These are phyloP conservation scores for Colletotrichum cordylinicola DNA, from an alignment of 2,329 filamentous ascomycete species.

Conservation along the genomic window DNA sequence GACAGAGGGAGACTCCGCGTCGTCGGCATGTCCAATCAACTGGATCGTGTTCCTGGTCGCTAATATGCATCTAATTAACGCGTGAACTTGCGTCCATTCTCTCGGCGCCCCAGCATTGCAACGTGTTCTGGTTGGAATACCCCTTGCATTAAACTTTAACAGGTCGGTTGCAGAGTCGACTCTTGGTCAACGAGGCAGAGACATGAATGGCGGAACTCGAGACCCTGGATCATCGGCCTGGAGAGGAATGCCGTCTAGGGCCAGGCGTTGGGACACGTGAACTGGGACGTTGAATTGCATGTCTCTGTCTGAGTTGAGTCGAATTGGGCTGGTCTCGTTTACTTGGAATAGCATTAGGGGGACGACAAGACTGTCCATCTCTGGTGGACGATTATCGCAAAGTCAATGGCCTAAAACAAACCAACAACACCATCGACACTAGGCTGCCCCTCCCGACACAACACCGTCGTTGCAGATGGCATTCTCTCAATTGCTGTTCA, in stretches of 20 bases:
- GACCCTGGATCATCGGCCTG: background rate
- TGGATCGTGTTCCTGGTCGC: background rate
- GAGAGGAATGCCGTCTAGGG: background rate
- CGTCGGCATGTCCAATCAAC: background rate
- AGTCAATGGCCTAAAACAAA: background rate
- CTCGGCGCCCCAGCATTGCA: background rate
- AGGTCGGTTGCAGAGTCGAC: background rate
- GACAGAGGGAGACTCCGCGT: background rate
- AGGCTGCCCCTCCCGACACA: background rate
- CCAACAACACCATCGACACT: background rate
- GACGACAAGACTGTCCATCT: background rate
- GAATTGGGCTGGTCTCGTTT: background rate
- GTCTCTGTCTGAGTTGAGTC: background rate
- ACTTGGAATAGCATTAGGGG: background rate
- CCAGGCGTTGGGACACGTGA: background rate
- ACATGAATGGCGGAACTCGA: background rate
- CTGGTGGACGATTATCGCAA: background rate
- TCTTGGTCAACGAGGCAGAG: background rate
- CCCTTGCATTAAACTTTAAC: background rate
- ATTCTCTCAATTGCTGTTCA: background rate
- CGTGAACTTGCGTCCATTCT: background rate
- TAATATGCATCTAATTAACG: background rate
- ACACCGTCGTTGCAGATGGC: background rate
- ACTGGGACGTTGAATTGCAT: background rate
- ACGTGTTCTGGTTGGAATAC: background rate